Evolutionary conservation across 1,139 yeast species (phyloP), one percentile per base, ranked within the genome.

Genomic region (Lodderomyces theae): DNA sequence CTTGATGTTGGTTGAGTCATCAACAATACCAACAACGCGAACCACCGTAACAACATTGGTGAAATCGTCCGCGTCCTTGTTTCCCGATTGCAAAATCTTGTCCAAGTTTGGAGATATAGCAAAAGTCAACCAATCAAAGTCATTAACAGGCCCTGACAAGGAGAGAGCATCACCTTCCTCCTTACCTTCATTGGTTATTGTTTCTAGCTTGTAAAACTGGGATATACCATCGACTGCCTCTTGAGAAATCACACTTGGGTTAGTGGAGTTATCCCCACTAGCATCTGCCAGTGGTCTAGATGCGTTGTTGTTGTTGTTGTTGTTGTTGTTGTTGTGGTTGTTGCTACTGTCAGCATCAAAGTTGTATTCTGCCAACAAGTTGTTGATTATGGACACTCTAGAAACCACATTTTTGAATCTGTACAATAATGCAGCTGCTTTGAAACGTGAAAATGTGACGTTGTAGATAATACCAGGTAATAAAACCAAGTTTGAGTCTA

Each of bases 381-480:
- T 58, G 33, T 56, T 58, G 38, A 67, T 62, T 9, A 67, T 51
- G 1, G 72, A 56, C 8, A 67, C 57, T 21, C 53, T 47, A 3
- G 60, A 52, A 2, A 63, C 56, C 35, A 64, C 60, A 16, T 61
- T 56, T 42, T 60, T 63, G 53, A 54, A 70, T 31, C 72, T 60
- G 31, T 61, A 66, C 37, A 79, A 58, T 23, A 79, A 57, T 1
- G 74, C 67, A 6, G 76, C 70, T 1, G 81, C 82, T 42, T 72
- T 70, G 47, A 66, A 63, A 39, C 74, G 61, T 28, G 73, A 61
- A 42, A 79, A 74, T 1, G 79, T 66, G 12, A 80, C 78, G 45
- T 77, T 72, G 56, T 80, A 81, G 22, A 79, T 68, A 38, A 80
- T 73, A 0, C 86, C 86, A 1, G 87, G 86, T 11, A 80, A 55